Percentiles rank a stretch among this genome's conserved stretches.
These are phyloP conservation scores for Metschnikowia gelsemii DNA, from an alignment of 805 yeast genomes.

Conservation along the genomic window DNA sequence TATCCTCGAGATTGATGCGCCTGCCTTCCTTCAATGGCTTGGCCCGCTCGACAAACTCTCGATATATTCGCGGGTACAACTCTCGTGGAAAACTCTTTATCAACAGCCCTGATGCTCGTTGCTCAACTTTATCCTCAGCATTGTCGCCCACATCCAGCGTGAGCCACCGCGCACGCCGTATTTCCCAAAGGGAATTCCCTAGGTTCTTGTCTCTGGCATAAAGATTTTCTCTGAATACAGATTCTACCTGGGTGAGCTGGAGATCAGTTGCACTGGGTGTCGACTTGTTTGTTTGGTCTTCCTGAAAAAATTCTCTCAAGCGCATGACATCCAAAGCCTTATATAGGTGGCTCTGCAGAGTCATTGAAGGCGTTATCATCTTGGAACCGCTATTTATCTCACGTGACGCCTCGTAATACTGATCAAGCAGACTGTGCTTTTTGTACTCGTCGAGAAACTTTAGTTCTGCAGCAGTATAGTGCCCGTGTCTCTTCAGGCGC, in stretches of 20 bases:
- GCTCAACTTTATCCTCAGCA: conserved; percentile 15
- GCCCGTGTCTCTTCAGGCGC: conserved; percentile 19
- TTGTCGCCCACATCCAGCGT: conserved; percentile 32
- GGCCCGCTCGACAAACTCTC: conserved; percentile 66
- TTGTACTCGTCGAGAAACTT: conserved; percentile 33
- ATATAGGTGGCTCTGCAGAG: background rate
- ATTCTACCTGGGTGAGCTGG: conserved; percentile 3
- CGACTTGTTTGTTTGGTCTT: background rate
- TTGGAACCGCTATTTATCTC: background rate
- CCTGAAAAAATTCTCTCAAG: background rate
- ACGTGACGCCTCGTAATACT: conserved; percentile 5
- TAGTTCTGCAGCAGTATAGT: conserved; percentile 28
- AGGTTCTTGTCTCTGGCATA: conserved; percentile 23
- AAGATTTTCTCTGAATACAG: background rate
- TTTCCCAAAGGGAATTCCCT: conserved; percentile 68
- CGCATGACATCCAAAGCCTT: conserved; percentile 7
- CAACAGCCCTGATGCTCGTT: conserved; percentile 19
- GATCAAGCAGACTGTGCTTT: conserved; percentile 33
- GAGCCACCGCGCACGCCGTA: conserved; percentile 69
- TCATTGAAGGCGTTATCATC: background rate
- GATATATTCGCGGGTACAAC: conserved; percentile 62
- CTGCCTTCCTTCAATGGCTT: conserved; percentile 55
- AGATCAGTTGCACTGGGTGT: background rate
- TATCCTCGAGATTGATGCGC: conserved; percentile 73
- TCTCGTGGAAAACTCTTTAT: conserved; percentile 45